These are phyloP conservation scores for Bryoerythrophyllum caledonicum DNA, from an alignment of 225 moss, liverwort and hornwort genomes.

Conservation along the genomic window DNA sequence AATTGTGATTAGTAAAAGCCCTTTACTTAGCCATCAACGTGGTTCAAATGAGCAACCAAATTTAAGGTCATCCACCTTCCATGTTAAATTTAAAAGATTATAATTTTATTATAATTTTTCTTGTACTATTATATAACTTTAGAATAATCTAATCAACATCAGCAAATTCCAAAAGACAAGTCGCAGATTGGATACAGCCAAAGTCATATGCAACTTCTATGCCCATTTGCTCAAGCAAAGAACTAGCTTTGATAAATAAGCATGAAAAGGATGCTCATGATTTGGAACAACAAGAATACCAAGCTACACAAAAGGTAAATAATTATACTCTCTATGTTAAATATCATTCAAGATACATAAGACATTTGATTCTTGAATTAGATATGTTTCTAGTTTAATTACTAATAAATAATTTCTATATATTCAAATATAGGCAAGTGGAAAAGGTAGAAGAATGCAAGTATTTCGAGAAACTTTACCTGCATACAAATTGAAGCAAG, in stretches of 20 bases:
- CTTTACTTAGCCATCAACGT: constrained; percentile 61
- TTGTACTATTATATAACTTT: not conserved
- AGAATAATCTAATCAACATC: not conserved
- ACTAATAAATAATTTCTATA: not conserved
- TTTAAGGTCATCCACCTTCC: constrained; percentile 35
- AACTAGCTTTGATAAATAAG: constrained; percentile 19
- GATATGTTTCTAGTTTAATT: not conserved
- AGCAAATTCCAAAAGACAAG: constrained; percentile 19
- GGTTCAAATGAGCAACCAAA: constrained; percentile 50
- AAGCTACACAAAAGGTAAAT: constrained; percentile 47
- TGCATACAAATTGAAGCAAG: constrained; percentile 57
- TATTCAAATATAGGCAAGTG: constrained; percentile 30
- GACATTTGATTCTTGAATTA: not conserved
- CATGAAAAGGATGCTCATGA: not conserved
- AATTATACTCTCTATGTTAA: not conserved
- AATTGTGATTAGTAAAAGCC: constrained; percentile 69
- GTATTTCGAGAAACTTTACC: constrained; percentile 66
- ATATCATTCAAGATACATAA: not conserved
- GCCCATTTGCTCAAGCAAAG: constrained; percentile 30
- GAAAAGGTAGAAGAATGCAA: constrained; percentile 43
- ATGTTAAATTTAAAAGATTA: constrained; percentile 36
- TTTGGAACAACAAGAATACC: constrained; percentile 40
- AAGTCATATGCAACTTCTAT: constrained; percentile 2
- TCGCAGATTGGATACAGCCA: constrained; percentile 9
- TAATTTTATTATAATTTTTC: too few species aligned